A percentile compares a stretch with the other conserved stretches of the same genome.
Evolutionary conservation across 495 filamentous ascomycete genomes (phyloP).

Genomic region (Aspergillus diversus): DNA sequence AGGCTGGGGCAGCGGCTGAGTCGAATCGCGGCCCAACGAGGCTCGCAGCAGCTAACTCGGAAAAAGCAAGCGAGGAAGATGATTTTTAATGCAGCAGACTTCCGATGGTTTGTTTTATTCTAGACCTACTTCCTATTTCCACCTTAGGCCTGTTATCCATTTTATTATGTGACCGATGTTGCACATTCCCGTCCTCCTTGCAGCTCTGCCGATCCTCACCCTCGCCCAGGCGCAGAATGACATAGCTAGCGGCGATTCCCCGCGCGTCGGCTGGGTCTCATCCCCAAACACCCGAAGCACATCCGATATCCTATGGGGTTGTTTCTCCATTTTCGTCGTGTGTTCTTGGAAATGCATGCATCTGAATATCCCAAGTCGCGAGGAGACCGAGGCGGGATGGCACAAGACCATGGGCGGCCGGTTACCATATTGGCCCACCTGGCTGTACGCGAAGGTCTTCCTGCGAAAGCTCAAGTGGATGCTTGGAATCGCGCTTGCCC

Average conservation of each 20-base stretch:
- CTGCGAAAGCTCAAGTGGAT: not conserved
- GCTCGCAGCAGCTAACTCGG: too few species aligned
- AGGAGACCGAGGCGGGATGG: not conserved
- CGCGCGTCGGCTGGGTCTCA: not conserved
- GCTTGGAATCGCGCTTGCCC: not conserved
- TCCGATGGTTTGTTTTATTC: too few species aligned
- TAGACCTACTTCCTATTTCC: too few species aligned
- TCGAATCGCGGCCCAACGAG: too few species aligned
- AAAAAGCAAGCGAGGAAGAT: too few species aligned
- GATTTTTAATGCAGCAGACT: too few species aligned
- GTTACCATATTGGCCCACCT: not conserved
- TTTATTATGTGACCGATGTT: too few species aligned
- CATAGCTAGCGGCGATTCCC: not conserved
- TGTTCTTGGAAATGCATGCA: not conserved
- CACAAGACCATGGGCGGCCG: not conserved
- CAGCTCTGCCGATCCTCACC: not conserved
- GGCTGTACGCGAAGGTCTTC: not conserved
- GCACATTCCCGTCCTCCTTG: not conserved
- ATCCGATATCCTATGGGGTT: not conserved
- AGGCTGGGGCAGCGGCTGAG: too few species aligned
- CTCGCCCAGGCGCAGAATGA: not conserved
- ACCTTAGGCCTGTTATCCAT: too few species aligned
- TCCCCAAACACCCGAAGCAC: not conserved
- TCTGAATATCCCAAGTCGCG: not conserved
- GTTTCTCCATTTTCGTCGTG: not conserved